Conservation (phyloP, 805 yeast genomes). For the Lipomyces yamanashiensis region DNA sequence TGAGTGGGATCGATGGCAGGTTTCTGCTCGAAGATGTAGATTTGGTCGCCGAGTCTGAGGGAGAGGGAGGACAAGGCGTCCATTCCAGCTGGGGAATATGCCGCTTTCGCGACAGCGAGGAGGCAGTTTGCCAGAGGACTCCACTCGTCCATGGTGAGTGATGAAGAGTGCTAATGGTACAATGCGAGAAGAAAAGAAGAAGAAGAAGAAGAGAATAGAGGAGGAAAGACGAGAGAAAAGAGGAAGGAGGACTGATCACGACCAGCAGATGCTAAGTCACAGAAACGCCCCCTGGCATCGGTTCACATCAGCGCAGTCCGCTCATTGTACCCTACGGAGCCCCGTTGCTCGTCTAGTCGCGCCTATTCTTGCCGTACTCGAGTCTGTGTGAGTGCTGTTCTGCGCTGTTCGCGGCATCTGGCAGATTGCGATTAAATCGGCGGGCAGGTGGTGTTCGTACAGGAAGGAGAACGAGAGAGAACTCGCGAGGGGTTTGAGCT, state of each 20-base stretch:
- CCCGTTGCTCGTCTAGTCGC: neutral
- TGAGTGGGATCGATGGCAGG: constrained; percentile 54
- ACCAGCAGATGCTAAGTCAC: neutral
- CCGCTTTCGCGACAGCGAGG: constrained; percentile 24
- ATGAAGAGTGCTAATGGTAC: no score
- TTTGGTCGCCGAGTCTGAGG: constrained; percentile 64
- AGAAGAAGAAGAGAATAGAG: neutral
- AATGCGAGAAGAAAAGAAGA: neutral
- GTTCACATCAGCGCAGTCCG: neutral
- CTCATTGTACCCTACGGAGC: constrained; percentile 4
- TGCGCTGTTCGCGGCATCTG: no score
- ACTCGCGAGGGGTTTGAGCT: no score
- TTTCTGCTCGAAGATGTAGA: constrained; percentile 70
- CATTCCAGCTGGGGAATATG: constrained; percentile 16
- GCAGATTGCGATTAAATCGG: no score
- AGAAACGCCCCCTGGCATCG: constrained; percentile 17
- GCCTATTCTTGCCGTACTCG: neutral
- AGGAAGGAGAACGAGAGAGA: no score
- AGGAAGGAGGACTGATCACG: neutral
- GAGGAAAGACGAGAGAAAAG: constrained; percentile 1
- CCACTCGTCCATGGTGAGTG: constrained; percentile 20
- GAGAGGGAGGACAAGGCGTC: constrained; percentile 20
- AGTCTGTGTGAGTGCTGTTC: no score
- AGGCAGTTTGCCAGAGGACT: constrained; percentile 14
- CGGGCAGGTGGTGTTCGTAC: no score